These are phyloP conservation scores for Eragrostis tef DNA, from an alignment of 202 grass and related monocot genomes.

Conservation along the genomic window DNA sequence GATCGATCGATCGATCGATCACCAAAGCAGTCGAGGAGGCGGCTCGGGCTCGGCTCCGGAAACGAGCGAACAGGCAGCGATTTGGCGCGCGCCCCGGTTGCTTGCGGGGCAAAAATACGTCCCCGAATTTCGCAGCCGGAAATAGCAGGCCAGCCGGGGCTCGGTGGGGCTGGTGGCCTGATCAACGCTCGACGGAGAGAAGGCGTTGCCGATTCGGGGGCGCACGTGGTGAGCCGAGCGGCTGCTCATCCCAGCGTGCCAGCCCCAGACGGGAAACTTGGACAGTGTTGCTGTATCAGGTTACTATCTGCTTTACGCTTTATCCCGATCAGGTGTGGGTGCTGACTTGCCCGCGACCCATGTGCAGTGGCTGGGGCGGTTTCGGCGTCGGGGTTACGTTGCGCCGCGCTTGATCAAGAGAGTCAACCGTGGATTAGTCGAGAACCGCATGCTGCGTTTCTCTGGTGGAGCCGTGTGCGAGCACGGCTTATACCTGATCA, in stretches of 20 bases:
- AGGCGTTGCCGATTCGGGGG: neutral
- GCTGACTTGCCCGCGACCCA: too few relatives aligned
- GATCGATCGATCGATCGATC: neutral
- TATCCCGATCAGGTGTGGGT: too few relatives aligned
- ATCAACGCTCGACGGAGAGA: neutral
- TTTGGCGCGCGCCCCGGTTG: neutral
- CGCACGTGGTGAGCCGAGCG: conserved; percentile 40
- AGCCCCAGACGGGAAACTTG: conserved; percentile 16
- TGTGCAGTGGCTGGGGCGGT: too few relatives aligned
- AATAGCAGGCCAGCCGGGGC: neutral
- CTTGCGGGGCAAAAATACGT: conserved; percentile 6
- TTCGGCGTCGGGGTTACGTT: too few relatives aligned
- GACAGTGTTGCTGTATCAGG: too few relatives aligned
- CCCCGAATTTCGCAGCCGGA: neutral
- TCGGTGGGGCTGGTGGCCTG: neutral
- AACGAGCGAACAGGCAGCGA: neutral
- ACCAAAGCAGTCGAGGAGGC: neutral
- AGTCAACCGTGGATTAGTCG: too few relatives aligned
- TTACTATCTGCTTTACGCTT: too few relatives aligned
- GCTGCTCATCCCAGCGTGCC: conserved; percentile 26
- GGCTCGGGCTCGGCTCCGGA: neutral
- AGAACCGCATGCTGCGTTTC: too few relatives aligned
- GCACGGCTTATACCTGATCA: too few relatives aligned
- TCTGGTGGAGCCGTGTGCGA: too few relatives aligned
- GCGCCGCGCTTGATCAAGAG: too few relatives aligned